Evolutionary conservation across 2,329 filamentous ascomycete genomes (phyloP).

Genomic region (Colletotrichum sansevieriae): DNA sequence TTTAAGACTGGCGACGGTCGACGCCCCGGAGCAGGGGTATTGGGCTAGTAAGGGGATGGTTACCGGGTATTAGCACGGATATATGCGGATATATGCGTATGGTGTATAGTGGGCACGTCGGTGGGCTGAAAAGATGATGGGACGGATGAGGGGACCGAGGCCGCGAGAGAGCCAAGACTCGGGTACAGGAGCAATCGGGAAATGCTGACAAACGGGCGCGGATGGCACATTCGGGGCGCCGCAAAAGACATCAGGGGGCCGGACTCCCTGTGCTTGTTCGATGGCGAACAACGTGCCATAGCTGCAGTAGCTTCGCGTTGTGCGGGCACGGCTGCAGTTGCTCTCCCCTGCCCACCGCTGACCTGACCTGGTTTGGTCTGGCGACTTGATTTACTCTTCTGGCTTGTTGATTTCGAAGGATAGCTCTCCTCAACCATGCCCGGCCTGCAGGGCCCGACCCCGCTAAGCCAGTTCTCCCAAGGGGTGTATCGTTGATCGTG

Average conservation of each 20-base stretch:
- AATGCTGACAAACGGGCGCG: conserved; percentile 7
- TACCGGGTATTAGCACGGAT: conserved; percentile 38
- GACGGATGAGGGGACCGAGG: conserved; percentile 36
- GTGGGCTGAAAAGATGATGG: conserved; percentile 33
- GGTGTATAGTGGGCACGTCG: not conserved
- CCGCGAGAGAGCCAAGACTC: conserved; percentile 20
- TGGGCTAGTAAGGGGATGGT: conserved; percentile 29
- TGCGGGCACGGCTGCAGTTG: not conserved
- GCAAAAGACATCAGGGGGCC: not conserved
- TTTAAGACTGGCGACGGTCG: not conserved
- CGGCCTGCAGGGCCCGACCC: not conserved
- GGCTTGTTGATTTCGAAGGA: not conserved
- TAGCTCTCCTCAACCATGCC: not conserved
- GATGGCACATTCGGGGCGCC: not conserved
- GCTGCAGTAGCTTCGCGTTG: not conserved
- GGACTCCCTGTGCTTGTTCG: conserved; percentile 4
- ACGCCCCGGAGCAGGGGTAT: conserved; percentile 14
- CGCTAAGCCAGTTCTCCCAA: not conserved
- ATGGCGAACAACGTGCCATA: not conserved
- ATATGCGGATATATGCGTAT: conserved; percentile 6
- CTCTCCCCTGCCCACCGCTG: not conserved
- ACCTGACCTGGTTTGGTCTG: not conserved
- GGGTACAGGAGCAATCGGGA: conserved; percentile 17
- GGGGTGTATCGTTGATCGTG: not conserved
- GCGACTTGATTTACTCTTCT: not conserved